Evolutionary conservation across 495 filamentous ascomycete species (phyloP).

Genomic region (Collariella sp.): DNA sequence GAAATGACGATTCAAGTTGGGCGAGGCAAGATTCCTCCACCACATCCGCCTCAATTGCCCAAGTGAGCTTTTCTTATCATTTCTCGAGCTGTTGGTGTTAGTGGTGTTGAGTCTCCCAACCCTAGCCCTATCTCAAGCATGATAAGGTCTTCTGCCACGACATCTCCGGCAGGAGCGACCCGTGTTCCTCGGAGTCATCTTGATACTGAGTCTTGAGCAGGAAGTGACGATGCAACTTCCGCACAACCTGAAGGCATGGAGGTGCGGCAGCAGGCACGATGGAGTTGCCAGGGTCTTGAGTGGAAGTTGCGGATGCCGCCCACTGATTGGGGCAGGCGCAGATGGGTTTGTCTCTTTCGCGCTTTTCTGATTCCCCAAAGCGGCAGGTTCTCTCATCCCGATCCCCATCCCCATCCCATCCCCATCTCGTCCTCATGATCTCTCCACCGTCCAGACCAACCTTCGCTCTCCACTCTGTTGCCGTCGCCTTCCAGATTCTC

Average conservation of each 20-base stretch:
- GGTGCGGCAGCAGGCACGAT: too few relatives aligned
- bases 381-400: conserved; percentile 8
- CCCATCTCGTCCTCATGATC: not conserved
- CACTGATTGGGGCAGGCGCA: not conserved
- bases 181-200: too few relatives aligned
- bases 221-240: too few relatives aligned
- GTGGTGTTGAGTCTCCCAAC: not conserved
- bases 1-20: conserved; percentile 6
- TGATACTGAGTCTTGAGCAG: too few relatives aligned
- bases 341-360: not conserved
- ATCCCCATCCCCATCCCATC: not conserved
- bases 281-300: too few relatives aligned
- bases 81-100: not conserved
- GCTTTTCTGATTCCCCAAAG: conserved; percentile 12
- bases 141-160: too few relatives aligned
- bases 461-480: not conserved
- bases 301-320: not conserved
- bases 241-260: too few relatives aligned
- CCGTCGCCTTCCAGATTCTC: not conserved
- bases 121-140: too few relatives aligned
- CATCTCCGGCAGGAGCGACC: too few relatives aligned
- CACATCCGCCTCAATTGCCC: not conserved
- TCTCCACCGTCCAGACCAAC: not conserved
- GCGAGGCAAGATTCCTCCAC: conserved; percentile 1
- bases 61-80: not conserved